Percentiles rank a stretch among this genome's conserved stretches.
These are phyloP conservation scores for Cercophora newfieldiana DNA, from an alignment of 495 filamentous ascomycete genomes.

Conservation along the genomic window DNA sequence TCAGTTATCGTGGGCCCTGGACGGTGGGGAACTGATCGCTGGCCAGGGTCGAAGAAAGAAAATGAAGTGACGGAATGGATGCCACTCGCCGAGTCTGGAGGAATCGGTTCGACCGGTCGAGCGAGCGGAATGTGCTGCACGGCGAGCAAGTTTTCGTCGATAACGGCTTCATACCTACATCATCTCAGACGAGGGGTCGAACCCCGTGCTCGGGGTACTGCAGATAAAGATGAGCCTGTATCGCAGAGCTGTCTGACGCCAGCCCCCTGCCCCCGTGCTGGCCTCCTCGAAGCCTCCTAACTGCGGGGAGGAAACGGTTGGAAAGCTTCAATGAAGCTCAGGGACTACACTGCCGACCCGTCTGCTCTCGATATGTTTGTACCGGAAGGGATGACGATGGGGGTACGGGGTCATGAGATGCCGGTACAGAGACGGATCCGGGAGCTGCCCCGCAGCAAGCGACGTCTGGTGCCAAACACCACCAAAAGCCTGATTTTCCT, in stretches of 20 bases:
- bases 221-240: constrained; percentile 14
- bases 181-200: constrained; percentile 9
- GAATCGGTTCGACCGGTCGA: not conserved
- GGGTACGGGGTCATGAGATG: not conserved
- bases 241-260: constrained; percentile 16
- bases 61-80: not conserved
- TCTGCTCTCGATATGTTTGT: not conserved
- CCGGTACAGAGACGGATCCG: not conserved
- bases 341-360: not conserved
- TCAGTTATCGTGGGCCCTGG: not conserved
- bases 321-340: not conserved
- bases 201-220: constrained; percentile 3
- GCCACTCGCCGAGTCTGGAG: not conserved
- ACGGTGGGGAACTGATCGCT: constrained; percentile 7
- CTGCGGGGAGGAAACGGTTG: not conserved
- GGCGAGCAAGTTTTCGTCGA: not conserved
- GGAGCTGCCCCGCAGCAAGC: constrained; percentile 2
- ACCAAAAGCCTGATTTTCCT: constrained; percentile 10
- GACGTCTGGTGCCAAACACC: constrained; percentile 9
- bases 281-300: not conserved
- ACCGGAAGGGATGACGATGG: not conserved
- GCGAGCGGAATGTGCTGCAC: not conserved
- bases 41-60: not conserved
- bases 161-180: not conserved
- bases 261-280: not conserved